Percentiles rank a stretch among this genome's conserved stretches.
phyloP scores from a whole-genome alignment of 2,329 filamentous ascomycete species.

The Claviceps digitariae region DNA sequence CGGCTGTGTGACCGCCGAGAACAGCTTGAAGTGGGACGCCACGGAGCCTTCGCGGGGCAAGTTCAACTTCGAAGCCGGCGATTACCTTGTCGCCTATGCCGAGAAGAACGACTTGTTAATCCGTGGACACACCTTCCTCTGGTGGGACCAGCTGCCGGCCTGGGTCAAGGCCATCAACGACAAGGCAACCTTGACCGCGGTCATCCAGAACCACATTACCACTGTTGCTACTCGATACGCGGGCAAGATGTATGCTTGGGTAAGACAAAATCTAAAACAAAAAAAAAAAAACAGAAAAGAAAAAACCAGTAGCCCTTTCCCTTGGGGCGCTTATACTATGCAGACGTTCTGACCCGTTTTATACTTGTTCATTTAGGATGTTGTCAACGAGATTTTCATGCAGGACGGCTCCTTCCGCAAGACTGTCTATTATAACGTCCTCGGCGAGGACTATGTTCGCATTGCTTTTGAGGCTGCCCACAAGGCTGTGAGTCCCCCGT shows the following conservation, averaged over 20 bases:
- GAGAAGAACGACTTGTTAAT: neutral
- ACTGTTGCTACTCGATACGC: neutral
- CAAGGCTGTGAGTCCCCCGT: constrained; percentile 24
- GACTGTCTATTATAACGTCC: constrained; percentile 51
- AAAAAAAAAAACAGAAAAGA: no score
- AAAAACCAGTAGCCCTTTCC: no score
- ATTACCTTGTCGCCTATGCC: neutral
- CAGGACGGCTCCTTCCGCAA: constrained; percentile 45
- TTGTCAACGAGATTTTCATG: constrained; percentile 24
- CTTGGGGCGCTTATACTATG: no score
- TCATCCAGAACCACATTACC: neutral
- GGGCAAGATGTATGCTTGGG: neutral
- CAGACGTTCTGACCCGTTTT: neutral
- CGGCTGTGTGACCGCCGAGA: constrained; percentile 53
- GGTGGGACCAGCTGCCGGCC: neutral
- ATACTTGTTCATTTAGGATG: neutral
- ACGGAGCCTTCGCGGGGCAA: constrained; percentile 30
- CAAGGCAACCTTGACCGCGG: neutral
- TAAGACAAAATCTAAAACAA: neutral
- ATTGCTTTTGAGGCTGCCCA: constrained; percentile 59
- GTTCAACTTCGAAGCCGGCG: constrained; percentile 35
- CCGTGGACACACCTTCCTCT: neutral
- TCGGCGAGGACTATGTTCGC: constrained; percentile 56
- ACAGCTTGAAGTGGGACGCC: constrained; percentile 58
- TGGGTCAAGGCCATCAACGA: neutral